Percentiles rank a stretch among this genome's conserved stretches.
Conservation (phyloP, 23 red algal species). For the Gracilaria vermiculophylla region DNA sequence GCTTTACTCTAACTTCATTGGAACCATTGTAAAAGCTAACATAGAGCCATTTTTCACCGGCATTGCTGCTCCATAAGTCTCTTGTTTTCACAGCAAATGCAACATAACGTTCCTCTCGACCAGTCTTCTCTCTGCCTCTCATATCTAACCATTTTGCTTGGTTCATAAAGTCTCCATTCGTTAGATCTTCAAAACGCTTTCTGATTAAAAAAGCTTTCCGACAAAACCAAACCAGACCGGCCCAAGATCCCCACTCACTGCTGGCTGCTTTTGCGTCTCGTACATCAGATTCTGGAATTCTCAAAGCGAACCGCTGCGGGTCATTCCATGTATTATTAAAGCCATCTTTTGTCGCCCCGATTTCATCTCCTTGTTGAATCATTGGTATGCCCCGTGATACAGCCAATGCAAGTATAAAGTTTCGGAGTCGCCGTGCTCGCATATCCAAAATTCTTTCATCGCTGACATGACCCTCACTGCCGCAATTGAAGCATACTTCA, state of each 20-base stretch:
- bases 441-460: not conserved
- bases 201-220: not conserved
- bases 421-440: slow-evolving; percentile 49
- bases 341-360: slow-evolving; percentile 71
- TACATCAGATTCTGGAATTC: not conserved
- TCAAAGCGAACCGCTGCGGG: slow-evolving; percentile 13
- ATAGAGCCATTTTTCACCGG: not conserved
- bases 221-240: not conserved
- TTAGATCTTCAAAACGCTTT: not conserved
- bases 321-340: slow-evolving; percentile 68
- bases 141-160: slow-evolving; percentile 21
- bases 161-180: slow-evolving; percentile 7
- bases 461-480: slow-evolving; percentile 35
- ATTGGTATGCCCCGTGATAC: slow-evolving; percentile 74
- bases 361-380: slow-evolving; percentile 72
- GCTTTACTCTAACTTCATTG: not conserved
- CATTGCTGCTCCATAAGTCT: not conserved
- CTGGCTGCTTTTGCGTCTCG: too few species aligned
- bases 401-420: slow-evolving; percentile 62
- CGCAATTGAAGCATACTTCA: slow-evolving; percentile 73
- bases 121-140: not conserved
- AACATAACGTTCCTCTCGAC: slow-evolving; percentile 13
- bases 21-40: slow-evolving; percentile 9
- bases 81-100: not conserved
- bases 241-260: not conserved